Evolutionary conservation across 2,329 filamentous ascomycete species (phyloP), one percentile per base, ranked within the genome.

Genomic region (Neoscytalidium dimidiatum): DNA sequence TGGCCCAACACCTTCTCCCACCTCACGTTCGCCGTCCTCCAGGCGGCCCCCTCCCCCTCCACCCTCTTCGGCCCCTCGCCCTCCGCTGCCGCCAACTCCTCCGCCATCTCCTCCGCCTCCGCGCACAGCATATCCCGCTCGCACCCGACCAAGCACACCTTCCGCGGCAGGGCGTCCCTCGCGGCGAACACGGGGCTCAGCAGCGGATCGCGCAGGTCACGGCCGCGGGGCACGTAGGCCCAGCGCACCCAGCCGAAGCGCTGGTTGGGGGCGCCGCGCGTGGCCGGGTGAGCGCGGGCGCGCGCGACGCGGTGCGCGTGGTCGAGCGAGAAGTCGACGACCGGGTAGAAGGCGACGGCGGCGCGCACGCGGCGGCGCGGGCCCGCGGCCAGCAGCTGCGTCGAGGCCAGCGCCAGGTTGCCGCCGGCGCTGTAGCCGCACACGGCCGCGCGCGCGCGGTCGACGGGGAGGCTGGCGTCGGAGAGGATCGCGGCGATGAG

Each of bases 371-470:
- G 70, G 3, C 44, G 28, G 9, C 14, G n/a, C 3, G 69, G 71
- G 33, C 72, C 70, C 35, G 84, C 67, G 14, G 67, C 70, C 0
- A 77, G 75, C 9, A 81, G 68, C 68, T 84, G 81, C 14, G 76
- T 69, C 0, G 77, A 78, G 6, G 76, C 71, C 0, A 85, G 72
- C 0, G 79, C 69, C 0, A 86, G 74, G 69, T 84, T 85, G 1
- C 79, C 84, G 28, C 84, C 84, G 0, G 84, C 83, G 35, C 81
- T 83, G 72, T 82, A 85, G 9, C 84, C 84, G 1, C 74, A 78
- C 0, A 86, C 66, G 0, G 78, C 78, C 4, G 85, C 75, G 23
- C 73, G 72, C 2, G 68, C 61, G 7, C 70, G 68, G 71, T 86
- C 82, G 67, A 85, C 77, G 2, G 82, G 82, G 0, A 86, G 76